Base-by-base conservation (phyloP, 192 early-diverging fungal genomes). In the Umbelopsis sp. region DNA sequence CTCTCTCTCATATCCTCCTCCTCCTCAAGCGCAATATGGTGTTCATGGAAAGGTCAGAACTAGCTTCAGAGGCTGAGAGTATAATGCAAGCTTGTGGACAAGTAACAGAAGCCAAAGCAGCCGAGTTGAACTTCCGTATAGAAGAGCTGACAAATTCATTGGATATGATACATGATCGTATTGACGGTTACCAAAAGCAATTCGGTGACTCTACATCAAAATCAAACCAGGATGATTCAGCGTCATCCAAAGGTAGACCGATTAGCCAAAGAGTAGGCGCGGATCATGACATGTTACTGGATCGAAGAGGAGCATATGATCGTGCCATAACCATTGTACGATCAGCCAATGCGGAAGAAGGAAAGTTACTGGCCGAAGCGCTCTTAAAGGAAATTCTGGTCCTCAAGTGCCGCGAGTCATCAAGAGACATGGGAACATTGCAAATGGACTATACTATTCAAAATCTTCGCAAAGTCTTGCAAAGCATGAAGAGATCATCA, bases 371-470 rank as follows among this genome's bases (percentile, higher is more conserved):
- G 56, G 9, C 31, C 32, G 56, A 62, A 32, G 34, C 56, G 5
- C 26, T 62, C 1, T 31, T 62, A 0, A 62, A 29, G 17, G 56
- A 62, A 62, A 26, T 62, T 5, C 7, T 62, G 34, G 29, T 62
- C 3, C 31, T 62, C 3, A 62, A 62, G 31, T 36, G 56, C 17
- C 56, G 56, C 29, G 56, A 62, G 31, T 34, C 56, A 3, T 62
- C 56, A 16, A 29, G 56, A 0, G 56, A 62, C 31, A 20, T 32
- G 26, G 56, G 56, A 14, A 34, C 56, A 1, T 29, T 62, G 20
- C 56, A 36, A 34, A 62, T 36, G 56, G 56, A 62, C 17, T 62
- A 62, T 32, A 62, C 56, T 4, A 62, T 34, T 29, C 56, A 62
- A 17, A 62, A 62, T 20, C 31, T 62, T 20, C 56, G 56, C 24